Evolutionary conservation across 2,329 filamentous ascomycete species (phyloP).

Genomic region (Dactylella cylindrospora): DNA sequence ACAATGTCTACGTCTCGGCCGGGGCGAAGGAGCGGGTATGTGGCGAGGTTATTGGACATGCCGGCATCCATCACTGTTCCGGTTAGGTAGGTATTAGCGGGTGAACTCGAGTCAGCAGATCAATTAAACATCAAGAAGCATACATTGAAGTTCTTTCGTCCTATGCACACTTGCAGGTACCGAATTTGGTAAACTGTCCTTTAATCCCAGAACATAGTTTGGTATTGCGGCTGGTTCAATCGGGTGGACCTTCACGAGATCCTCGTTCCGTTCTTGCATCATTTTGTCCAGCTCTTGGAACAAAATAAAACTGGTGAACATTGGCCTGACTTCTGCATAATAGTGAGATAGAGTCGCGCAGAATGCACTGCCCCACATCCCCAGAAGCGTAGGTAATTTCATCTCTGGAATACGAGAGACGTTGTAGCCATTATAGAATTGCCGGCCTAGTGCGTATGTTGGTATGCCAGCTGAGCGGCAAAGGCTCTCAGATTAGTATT

Average conservation of each 20-base stretch:
- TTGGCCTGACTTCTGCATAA: constrained; percentile 86
- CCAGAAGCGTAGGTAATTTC: constrained; percentile 78
- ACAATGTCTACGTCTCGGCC: constrained; percentile 86
- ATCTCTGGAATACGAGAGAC: constrained; percentile 76
- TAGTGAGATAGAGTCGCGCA: constrained; percentile 95
- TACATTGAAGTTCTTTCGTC: constrained; percentile 53
- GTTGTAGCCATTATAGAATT: constrained; percentile 72
- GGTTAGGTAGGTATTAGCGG: neutral
- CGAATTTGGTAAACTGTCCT: constrained; percentile 70
- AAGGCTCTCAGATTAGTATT: neutral
- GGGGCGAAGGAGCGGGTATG: constrained; percentile 87
- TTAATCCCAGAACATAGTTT: constrained; percentile 83
- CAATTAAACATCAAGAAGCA: constrained; percentile 55
- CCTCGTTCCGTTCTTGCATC: constrained; percentile 77
- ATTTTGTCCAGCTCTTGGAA: constrained; percentile 77
- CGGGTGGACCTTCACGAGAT: constrained; percentile 87
- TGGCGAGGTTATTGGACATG: constrained; percentile 97
- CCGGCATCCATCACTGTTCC: constrained; percentile 67
- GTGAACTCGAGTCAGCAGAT: constrained; percentile 1
- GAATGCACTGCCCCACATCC: constrained; percentile 95
- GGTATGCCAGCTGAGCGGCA: constrained; percentile 76
- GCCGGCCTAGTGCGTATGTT: constrained; percentile 86
- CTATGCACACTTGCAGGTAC: constrained; percentile 76
- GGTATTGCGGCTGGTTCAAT: constrained; percentile 89
- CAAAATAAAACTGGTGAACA: constrained; percentile 72